Evolutionary conservation across 805 yeast species (phyloP), one percentile per base, ranked within the genome.

Genomic region (Metschnikowia similis): DNA sequence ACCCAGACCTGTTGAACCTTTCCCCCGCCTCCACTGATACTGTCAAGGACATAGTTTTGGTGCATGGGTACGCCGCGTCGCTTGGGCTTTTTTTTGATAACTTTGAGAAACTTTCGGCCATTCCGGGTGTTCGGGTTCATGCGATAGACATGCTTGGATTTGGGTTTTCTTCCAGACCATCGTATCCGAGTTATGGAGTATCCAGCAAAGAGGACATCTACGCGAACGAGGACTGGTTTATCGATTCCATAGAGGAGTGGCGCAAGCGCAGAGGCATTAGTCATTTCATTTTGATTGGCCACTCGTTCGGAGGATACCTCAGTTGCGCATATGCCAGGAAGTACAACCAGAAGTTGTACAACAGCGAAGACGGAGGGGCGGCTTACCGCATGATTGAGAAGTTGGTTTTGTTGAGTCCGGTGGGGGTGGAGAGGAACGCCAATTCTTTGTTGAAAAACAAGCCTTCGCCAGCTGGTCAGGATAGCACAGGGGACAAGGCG

Each of bases 21-120:
- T 30, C 52, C 2, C 41, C 36, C 8, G 41, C 55, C 17, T 29
- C 34, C 2, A 35, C 37, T 4, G 48, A 47, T 42, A 44, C 47
- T 6, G 65, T 60, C 27, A 68, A 66, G 48, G 87, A 83, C 65
- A 66, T 90, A 26, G 89, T 94, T 2, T 66, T 92, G 53, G 69
- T 94, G 4, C 99, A 92, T 66, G 99, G 99, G 0, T 90, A 89
- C 62, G 97, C 96, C 1, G 96, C 98, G 0, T 88, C 96, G 1
- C 78, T 90, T 11, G 92, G 95, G 27, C 83, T 89, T 48, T 92
- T 82, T 58, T 79, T 84, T 60, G 80, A 85, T 53, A 92, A 88
- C 61, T 80, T 88, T 55, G 79, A 77, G 41, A 58, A 49, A 29
- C 64, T 78, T 30, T 67, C 74, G 7, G 58, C 70, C 5, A 68